These are phyloP conservation scores for Nepenthes mirabilis DNA, from an alignment of 148 eudicot species.

Conservation along the genomic window DNA sequence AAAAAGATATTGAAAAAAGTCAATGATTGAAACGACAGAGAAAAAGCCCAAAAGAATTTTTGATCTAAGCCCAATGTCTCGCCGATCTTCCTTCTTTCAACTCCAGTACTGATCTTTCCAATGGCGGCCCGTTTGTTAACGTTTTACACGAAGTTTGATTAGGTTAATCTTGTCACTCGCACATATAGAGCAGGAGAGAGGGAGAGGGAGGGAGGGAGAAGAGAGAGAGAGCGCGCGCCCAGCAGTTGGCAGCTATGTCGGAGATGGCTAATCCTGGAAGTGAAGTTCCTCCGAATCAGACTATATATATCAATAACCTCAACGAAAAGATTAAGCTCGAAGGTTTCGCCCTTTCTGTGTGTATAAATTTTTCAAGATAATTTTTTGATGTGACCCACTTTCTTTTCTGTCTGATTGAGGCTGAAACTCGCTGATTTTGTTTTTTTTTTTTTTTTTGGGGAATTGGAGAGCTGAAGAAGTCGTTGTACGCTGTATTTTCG, in stretches of 20 bases:
- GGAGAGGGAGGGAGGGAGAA: background rate
- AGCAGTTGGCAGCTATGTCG: constrained; percentile 36
- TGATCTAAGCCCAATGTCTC: too few relatives aligned
- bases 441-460: too few relatives aligned
- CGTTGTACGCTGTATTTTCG: constrained; percentile 70
- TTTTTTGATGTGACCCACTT: constrained; percentile 8
- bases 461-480: constrained; percentile 69
- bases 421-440: too few relatives aligned
- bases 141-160: too few relatives aligned
- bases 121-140: too few relatives aligned
- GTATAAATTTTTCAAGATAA: background rate
- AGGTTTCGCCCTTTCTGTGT: constrained; percentile 20
- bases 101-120: too few relatives aligned
- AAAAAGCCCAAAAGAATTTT: too few relatives aligned
- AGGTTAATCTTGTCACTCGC: too few relatives aligned
- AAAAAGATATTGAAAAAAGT: too few relatives aligned
- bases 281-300: constrained; percentile 49
- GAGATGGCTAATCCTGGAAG: constrained; percentile 31
- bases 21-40: too few relatives aligned
- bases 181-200: background rate
- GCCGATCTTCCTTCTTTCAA: too few relatives aligned
- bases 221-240: background rate
- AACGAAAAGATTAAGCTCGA: constrained; percentile 89
- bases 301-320: constrained; percentile 92
- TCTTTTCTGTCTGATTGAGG: too few relatives aligned